Percentiles rank a stretch among this genome's conserved stretches.
Conservation (phyloP, 2,329 filamentous ascomycete species). For the Scortechinia acanthostroma region DNA sequence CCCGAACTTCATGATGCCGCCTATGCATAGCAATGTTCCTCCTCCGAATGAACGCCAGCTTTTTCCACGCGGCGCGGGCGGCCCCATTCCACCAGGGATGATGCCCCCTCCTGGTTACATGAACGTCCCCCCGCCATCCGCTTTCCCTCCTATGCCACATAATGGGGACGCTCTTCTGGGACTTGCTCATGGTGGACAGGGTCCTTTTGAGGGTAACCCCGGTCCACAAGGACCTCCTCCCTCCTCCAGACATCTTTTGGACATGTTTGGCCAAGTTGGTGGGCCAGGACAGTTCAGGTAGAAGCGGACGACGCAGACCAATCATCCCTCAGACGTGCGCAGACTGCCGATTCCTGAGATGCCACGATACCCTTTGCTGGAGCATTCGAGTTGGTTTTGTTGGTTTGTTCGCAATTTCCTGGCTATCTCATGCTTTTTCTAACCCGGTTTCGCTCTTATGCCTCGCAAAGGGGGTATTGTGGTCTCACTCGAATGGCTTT, state of each 20-base stretch:
- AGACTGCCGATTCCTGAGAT: neutral
- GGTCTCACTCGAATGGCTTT: neutral
- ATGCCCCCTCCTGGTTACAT: constrained; percentile 31
- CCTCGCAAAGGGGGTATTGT: neutral
- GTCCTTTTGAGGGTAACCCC: constrained; percentile 21
- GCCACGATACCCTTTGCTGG: neutral
- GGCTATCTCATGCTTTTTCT: neutral
- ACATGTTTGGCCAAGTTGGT: constrained; percentile 29
- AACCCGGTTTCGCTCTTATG: neutral
- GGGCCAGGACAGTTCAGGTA: constrained; percentile 24
- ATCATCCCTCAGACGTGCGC: neutral
- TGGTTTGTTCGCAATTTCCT: neutral
- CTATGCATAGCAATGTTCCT: constrained; percentile 20
- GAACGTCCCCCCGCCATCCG: constrained; percentile 25
- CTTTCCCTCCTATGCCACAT: constrained; percentile 26
- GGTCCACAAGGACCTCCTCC: constrained; percentile 24
- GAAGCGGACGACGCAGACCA: constrained; percentile 1
- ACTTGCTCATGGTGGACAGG: constrained; percentile 19
- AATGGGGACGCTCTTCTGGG: constrained; percentile 25
- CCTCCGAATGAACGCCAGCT: constrained; percentile 22
- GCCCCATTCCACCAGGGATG: constrained; percentile 28
- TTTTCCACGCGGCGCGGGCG: constrained; percentile 21
- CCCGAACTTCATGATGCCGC: constrained; percentile 24
- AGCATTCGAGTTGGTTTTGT: neutral
- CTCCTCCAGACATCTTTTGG: constrained; percentile 21